phyloP scores from a whole-genome alignment of 202 grass and related monocot species.

The Sporobolus alterniflorus region DNA sequence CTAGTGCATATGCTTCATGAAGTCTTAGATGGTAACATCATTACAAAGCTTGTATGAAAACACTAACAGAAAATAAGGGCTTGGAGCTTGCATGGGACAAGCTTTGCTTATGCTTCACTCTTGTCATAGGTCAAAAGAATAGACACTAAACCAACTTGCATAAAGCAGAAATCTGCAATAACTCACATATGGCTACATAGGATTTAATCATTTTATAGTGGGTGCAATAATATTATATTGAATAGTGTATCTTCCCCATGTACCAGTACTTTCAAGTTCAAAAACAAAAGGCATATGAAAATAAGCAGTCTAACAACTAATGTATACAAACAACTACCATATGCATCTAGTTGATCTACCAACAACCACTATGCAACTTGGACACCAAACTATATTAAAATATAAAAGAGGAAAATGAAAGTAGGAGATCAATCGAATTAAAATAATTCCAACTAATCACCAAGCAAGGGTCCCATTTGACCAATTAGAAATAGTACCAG shows the following conservation, averaged over 20 bases:
- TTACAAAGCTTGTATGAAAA: conserved; percentile 39
- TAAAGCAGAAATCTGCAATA: neutral
- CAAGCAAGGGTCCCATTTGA: conserved; percentile 20
- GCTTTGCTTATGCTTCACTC: conserved; percentile 65
- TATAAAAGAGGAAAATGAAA: conserved; percentile 33
- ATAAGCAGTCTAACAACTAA: conserved; percentile 29
- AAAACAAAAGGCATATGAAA: conserved; percentile 29
- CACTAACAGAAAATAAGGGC: neutral
- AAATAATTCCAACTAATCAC: neutral
- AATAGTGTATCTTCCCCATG: neutral
- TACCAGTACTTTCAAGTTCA: conserved; percentile 13
- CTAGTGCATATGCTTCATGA: conserved; percentile 24
- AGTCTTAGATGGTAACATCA: conserved; percentile 21
- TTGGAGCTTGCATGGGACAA: conserved; percentile 18
- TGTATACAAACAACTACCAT: conserved; percentile 45
- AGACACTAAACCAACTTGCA: conserved; percentile 42
- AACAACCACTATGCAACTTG: conserved; percentile 49
- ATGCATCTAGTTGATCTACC: conserved; percentile 50
- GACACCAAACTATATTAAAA: conserved; percentile 52
- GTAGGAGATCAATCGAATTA: conserved; percentile 1
- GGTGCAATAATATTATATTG: neutral
- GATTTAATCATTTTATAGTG: conserved; percentile 3
- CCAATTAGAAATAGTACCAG: conserved; percentile 12
- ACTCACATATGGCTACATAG: neutral
- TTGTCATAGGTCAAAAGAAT: conserved; percentile 39